phyloP scores from a whole-genome alignment of 306 rosid genomes.

The Glycyrrhiza uralensis region DNA sequence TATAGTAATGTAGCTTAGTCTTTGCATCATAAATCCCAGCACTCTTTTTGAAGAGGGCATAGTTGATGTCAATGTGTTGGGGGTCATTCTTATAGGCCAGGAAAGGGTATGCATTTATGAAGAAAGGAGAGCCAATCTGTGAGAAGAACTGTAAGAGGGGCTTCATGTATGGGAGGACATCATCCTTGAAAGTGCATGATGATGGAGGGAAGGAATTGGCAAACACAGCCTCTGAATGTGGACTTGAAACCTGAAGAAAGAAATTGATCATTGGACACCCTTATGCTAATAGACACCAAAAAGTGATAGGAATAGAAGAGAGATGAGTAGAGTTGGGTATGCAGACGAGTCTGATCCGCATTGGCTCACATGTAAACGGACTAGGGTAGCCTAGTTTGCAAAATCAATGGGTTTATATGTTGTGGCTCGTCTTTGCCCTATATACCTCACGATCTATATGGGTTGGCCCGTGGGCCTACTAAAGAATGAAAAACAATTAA shows the following conservation, averaged over 20 bases:
- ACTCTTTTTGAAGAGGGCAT: conserved; percentile 68
- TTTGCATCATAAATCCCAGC: conserved; percentile 71
- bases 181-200: conserved; percentile 69
- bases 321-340: too few species aligned
- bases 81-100: conserved; percentile 87
- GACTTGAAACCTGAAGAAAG: conserved; percentile 83
- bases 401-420: too few species aligned
- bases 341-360: too few species aligned
- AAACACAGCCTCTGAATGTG: conserved; percentile 93
- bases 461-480: too few species aligned
- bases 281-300: too few species aligned
- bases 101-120: conserved; percentile 92
- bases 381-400: too few species aligned
- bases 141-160: conserved; percentile 81
- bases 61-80: conserved; percentile 68
- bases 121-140: conserved; percentile 71
- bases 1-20: conserved; percentile 72
- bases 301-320: too few species aligned
- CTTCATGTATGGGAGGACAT: conserved; percentile 56
- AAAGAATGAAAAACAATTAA: too few species aligned
- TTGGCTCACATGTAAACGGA: too few species aligned
- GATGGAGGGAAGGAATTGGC: conserved; percentile 87
- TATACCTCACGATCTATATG: too few species aligned
- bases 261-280: too few species aligned
- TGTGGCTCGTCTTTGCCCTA: too few species aligned